Conservation (phyloP, 371 early-diverging fungal genomes). For the Hamiltosporidium tvaerminnensis region DNA sequence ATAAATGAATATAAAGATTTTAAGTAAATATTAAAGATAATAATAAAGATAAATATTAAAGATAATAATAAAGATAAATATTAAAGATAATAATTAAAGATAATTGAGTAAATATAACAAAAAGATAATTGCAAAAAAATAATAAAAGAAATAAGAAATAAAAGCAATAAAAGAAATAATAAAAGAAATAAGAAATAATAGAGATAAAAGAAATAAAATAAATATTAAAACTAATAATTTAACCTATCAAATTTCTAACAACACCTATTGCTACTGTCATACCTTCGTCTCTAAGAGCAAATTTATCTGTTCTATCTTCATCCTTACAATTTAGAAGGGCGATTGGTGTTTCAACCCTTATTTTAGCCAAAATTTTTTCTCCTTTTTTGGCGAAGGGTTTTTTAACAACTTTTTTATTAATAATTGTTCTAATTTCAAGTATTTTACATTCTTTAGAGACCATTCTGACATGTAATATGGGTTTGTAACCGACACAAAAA, state of each 20-base stretch:
- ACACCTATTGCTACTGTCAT: conserved; percentile 52
- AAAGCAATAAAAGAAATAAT: background rate
- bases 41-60: no score
- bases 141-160: background rate
- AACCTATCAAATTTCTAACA: conserved; percentile 32
- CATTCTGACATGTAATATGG: conserved; percentile 48
- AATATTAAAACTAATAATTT: background rate
- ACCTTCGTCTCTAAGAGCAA: conserved; percentile 47
- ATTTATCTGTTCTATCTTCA: conserved; percentile 33
- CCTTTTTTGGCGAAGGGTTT: conserved; percentile 39
- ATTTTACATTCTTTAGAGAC: conserved; percentile 32
- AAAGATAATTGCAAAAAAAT: background rate
- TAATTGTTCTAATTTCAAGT: conserved; percentile 35
- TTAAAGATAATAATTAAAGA: no score
- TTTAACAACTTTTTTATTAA: conserved; percentile 44
- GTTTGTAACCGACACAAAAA: conserved; percentile 45
- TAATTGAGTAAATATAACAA: no score
- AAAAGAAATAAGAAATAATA: background rate
- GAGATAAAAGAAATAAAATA: background rate
- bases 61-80: no score
- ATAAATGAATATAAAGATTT: no score
- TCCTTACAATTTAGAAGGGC: conserved; percentile 18
- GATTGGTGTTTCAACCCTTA: conserved; percentile 23
- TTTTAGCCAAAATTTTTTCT: conserved; percentile 42
- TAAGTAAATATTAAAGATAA: no score